These are phyloP conservation scores for Zizania palustris DNA, from an alignment of 202 grass and related monocot genomes.

Conservation along the genomic window DNA sequence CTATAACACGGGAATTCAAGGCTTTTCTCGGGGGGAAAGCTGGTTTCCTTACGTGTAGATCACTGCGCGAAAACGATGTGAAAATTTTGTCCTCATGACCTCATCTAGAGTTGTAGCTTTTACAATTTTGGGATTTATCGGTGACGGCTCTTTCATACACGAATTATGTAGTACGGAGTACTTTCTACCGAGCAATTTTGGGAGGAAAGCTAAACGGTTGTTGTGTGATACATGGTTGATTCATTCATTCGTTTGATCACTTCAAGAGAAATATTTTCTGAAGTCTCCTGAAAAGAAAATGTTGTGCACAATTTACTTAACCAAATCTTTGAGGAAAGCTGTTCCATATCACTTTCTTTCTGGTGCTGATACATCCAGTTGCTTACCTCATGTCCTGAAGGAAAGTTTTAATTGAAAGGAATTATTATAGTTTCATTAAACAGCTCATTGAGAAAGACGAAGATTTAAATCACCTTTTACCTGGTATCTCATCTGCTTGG, in stretches of 20 bases:
- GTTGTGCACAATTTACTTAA: not conserved
- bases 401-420: not conserved
- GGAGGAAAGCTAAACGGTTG: slow-evolving; percentile 4
- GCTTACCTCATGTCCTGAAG: slow-evolving; percentile 20
- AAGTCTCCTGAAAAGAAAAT: not conserved
- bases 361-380: not conserved
- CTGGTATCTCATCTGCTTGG: slow-evolving; percentile 18
- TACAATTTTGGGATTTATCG: slow-evolving; percentile 22
- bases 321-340: slow-evolving; percentile 11
- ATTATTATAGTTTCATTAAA: not conserved
- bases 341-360: slow-evolving; percentile 23
- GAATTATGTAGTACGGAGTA: slow-evolving; percentile 17
- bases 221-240: slow-evolving; percentile 21
- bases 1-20: slow-evolving; percentile 26
- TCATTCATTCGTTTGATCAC: not conserved
- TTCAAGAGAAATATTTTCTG: not conserved
- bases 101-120: slow-evolving; percentile 23
- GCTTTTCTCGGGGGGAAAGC: not conserved
- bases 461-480: slow-evolving; percentile 29
- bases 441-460: slow-evolving; percentile 7
- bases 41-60: slow-evolving; percentile 31
- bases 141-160: slow-evolving; percentile 27
- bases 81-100: slow-evolving; percentile 42
- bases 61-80: slow-evolving; percentile 42
- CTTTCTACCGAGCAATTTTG: not conserved